A percentile compares a stretch with the other conserved stretches of the same genome.
These are phyloP conservation scores for Pythium phragmiticola DNA, from an alignment of 352 stramenopile species.

Conservation along the genomic window DNA sequence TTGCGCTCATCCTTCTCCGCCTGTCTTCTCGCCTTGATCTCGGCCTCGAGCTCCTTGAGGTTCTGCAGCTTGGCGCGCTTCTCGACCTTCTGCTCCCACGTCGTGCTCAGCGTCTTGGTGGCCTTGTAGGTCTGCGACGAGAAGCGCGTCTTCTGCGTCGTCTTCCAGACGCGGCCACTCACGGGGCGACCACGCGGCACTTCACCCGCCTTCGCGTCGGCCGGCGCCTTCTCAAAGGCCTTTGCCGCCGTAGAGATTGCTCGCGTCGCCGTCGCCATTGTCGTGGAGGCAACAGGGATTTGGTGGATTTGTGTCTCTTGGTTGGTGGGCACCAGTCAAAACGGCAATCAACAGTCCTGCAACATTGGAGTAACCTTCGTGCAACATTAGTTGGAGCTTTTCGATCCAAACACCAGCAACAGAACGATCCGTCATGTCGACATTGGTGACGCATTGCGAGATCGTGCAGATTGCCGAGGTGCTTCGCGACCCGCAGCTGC, in stretches of 20 bases:
- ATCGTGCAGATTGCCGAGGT: constrained; percentile 84
- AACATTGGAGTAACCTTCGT: constrained; percentile 26
- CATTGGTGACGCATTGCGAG: constrained; percentile 43
- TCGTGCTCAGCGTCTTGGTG: constrained; percentile 80
- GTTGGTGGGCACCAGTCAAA: constrained; percentile 34
- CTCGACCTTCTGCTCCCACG: constrained; percentile 86
- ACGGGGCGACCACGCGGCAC: constrained; percentile 59
- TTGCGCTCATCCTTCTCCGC: constrained; percentile 73
- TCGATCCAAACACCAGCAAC: not conserved
- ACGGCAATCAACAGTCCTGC: constrained; percentile 3
- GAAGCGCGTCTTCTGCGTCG: constrained; percentile 78
- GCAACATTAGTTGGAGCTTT: constrained; percentile 22
- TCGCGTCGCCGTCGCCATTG: constrained; percentile 23
- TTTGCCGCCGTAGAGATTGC: constrained; percentile 18
- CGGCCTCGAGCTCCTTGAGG: constrained; percentile 78
- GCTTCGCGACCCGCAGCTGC: constrained; percentile 53
- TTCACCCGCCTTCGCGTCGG: constrained; percentile 18
- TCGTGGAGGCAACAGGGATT: constrained; percentile 1
- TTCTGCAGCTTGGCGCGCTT: constrained; percentile 77
- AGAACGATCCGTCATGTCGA: constrained; percentile 12
- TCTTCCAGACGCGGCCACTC: constrained; percentile 84
- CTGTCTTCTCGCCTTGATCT: constrained; percentile 79
- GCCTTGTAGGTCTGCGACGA: constrained; percentile 71
- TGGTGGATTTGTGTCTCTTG: constrained; percentile 19
- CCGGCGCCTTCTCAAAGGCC: constrained; percentile 21